Conservation (phyloP, 257 asterid genomes). For the Solanum chmielewskii region DNA sequence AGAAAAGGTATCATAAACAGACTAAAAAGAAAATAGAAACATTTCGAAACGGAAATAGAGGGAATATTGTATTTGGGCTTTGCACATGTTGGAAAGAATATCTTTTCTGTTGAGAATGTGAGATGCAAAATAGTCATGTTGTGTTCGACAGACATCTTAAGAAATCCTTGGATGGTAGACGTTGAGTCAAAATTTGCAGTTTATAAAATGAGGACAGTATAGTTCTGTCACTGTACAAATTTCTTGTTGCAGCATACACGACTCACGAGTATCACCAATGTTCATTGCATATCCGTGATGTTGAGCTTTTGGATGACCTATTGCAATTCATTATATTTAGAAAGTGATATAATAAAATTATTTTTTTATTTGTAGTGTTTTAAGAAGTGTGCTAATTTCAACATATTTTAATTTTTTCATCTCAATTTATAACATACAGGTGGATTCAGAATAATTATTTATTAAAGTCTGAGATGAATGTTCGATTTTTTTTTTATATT, state of each 20-base stretch:
- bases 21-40: too few relatives aligned
- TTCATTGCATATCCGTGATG: not conserved
- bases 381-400: fast-evolving
- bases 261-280: not conserved
- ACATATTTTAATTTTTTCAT: too few relatives aligned
- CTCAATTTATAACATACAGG: too few relatives aligned
- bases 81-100: not conserved
- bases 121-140: too few relatives aligned
- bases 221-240: not conserved
- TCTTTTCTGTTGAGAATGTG: not conserved
- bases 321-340: not conserved
- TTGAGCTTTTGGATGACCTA: not conserved
- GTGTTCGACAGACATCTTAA: too few relatives aligned
- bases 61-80: too few relatives aligned
- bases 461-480: too few relatives aligned
- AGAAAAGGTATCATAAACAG: too few relatives aligned
- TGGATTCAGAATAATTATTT: too few relatives aligned
- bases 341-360: too few relatives aligned
- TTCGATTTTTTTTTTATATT: fast-evolving
- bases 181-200: not conserved
- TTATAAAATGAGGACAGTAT: not conserved
- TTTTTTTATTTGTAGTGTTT: too few relatives aligned
- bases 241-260: not conserved
- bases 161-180: not conserved
- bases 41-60: fast-evolving